Evolutionary conservation across 1,284 basidiomycete species (phyloP).

Genomic region (Ustilago loliicola): DNA sequence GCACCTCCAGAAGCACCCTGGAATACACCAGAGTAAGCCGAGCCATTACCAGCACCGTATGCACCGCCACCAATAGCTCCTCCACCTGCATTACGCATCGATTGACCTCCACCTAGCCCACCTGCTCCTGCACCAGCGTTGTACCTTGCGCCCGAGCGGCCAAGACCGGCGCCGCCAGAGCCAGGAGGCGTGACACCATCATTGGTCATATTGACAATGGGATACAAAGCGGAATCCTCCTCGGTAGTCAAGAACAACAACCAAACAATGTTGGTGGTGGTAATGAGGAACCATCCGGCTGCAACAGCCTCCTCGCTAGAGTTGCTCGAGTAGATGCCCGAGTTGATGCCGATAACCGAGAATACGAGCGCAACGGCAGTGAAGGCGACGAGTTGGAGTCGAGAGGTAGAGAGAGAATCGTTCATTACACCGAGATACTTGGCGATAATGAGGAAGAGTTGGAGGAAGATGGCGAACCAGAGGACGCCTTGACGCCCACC

Average conservation of each 20-base stretch:
- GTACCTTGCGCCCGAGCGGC: slow-evolving; percentile 16
- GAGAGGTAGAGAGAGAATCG: slow-evolving; percentile 85
- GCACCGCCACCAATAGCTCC: slow-evolving; percentile 29
- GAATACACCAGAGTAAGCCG: slow-evolving; percentile 44
- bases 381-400: slow-evolving; percentile 86
- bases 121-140: slow-evolving; percentile 21
- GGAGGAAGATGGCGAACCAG: slow-evolving; percentile 92
- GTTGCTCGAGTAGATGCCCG: slow-evolving; percentile 62
- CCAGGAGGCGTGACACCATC: slow-evolving; percentile 83
- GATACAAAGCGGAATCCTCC: slow-evolving; percentile 85
- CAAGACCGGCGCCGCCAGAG: neutral
- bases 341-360: slow-evolving; percentile 81
- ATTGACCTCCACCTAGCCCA: slow-evolving; percentile 16
- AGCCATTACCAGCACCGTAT: slow-evolving; percentile 48
- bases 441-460: slow-evolving; percentile 84
- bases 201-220: slow-evolving; percentile 88
- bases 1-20: slow-evolving; percentile 27
- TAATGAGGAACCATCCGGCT: slow-evolving; percentile 92
- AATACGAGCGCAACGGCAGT: slow-evolving; percentile 89
- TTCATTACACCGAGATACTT: slow-evolving; percentile 85
- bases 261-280: slow-evolving; percentile 89
- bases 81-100: slow-evolving; percentile 44
- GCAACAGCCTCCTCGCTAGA: slow-evolving; percentile 77
- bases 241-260: slow-evolving; percentile 95
- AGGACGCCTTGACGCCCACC: slow-evolving; percentile 76